Conservation (phyloP, 768 basidiomycete species). For the Gloeopeniophorella convolvens region DNA sequence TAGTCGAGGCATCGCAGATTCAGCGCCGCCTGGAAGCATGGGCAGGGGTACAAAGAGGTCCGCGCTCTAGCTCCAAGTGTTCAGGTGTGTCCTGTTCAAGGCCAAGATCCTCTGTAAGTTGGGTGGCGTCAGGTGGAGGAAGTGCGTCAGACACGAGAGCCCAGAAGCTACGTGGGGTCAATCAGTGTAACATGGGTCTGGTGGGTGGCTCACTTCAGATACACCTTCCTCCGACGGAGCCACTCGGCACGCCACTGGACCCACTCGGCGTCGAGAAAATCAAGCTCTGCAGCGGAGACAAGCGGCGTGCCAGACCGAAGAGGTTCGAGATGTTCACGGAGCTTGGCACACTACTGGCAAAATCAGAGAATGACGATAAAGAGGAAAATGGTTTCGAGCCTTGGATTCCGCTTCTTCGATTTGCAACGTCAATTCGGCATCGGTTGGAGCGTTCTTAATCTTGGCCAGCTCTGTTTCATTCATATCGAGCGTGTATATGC, state of each 20-base stretch:
- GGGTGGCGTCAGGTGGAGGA: conserved; percentile 54
- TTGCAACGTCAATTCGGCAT: conserved; percentile 53
- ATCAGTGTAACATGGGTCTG: background rate
- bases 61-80: conserved; percentile 57
- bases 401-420: conserved; percentile 44
- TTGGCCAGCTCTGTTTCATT: conserved; percentile 52
- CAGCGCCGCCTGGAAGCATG: conserved; percentile 6
- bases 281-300: conserved; percentile 66
- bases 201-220: conserved; percentile 51
- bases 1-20: no score
- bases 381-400: conserved; percentile 37
- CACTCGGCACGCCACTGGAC: conserved; percentile 76
- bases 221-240: conserved; percentile 68
- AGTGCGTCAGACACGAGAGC: conserved; percentile 61
- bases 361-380: conserved; percentile 5
- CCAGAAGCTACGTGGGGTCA: conserved; percentile 53
- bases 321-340: conserved; percentile 48
- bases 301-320: conserved; percentile 61
- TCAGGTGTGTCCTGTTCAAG: conserved; percentile 74
- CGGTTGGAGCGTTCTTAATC: conserved; percentile 61
- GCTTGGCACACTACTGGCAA: conserved; percentile 40
- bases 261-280: conserved; percentile 68
- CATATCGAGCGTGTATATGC: conserved; percentile 17
- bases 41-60: conserved; percentile 41
- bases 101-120: conserved; percentile 73